A percentile compares a stretch with the other conserved stretches of the same genome.
Evolutionary conservation across 78 protist genomes (phyloP).

Genomic region (Dictyostelium brefeldianum): DNA sequence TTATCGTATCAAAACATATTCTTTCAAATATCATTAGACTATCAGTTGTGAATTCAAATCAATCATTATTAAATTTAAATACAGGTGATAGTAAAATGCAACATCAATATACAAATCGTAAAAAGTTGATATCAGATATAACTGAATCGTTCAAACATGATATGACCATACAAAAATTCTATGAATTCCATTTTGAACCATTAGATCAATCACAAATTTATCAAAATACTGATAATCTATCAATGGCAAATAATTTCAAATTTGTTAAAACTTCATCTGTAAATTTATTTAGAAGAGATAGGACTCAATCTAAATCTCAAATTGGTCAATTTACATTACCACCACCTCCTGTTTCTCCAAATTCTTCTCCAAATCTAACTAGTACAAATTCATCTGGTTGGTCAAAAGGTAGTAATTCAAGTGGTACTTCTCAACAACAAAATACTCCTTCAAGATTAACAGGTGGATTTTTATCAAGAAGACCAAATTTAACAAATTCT

Average conservation of each 20-base stretch:
- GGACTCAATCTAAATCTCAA: slow-evolving; percentile 9
- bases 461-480: slow-evolving; percentile 2
- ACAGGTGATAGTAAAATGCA: not conserved
- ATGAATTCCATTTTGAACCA: slow-evolving; percentile 23
- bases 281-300: not conserved
- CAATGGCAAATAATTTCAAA: slow-evolving; percentile 3
- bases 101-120: slow-evolving; percentile 38
- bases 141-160: slow-evolving; percentile 52
- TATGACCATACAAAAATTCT: slow-evolving; percentile 28
- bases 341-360: slow-evolving; percentile 19
- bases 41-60: slow-evolving; percentile 29
- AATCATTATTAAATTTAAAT: not conserved
- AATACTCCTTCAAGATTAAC: not conserved
- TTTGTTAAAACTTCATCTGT: slow-evolving; percentile 20
- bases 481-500: slow-evolving; percentile 11
- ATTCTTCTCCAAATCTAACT: not conserved
- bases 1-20: slow-evolving; percentile 52
- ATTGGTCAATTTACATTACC: not conserved
- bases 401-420: slow-evolving; percentile 8
- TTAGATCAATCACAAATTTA: slow-evolving; percentile 19
- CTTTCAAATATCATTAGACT: not conserved
- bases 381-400: not conserved
- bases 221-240: not conserved
- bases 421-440: not conserved
- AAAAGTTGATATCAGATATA: slow-evolving; percentile 44